phyloP scores from a whole-genome alignment of 2,329 filamentous ascomycete genomes.

The Sphaerostilbella broomeana region DNA sequence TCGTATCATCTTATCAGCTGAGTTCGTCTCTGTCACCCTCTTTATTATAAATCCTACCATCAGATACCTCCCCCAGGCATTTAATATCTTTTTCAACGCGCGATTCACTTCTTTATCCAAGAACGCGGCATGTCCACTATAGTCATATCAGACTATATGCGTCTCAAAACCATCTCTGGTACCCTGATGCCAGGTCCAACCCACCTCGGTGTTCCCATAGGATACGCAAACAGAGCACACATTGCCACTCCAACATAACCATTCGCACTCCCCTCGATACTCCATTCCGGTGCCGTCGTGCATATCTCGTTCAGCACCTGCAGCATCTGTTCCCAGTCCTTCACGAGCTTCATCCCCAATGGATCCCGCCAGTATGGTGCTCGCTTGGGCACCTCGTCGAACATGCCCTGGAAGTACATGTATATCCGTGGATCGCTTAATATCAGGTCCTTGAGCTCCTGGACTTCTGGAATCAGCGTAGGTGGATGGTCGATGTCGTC shows the following conservation, averaged over 20 bases:
- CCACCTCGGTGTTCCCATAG: constrained; percentile 48
- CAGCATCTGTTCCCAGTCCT: constrained; percentile 61
- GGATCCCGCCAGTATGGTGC: constrained; percentile 55
- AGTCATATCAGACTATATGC: constrained; percentile 4
- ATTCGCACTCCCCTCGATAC: constrained; percentile 42
- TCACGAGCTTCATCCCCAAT: constrained; percentile 55
- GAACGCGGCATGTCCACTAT: constrained; percentile 46
- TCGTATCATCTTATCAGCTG: background rate
- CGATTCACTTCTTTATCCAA: constrained; percentile 48
- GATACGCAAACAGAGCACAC: constrained; percentile 47
- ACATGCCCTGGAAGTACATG: constrained; percentile 64
- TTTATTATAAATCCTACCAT: constrained; percentile 27
- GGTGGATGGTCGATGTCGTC: constrained; percentile 46
- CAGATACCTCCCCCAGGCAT: constrained; percentile 51
- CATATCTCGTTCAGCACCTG: constrained; percentile 57
- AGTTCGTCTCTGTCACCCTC: background rate
- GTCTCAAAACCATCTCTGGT: background rate
- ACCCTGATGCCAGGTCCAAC: constrained; percentile 4
- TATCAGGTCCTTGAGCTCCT: constrained; percentile 61
- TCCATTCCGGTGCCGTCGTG: constrained; percentile 45
- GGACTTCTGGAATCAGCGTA: constrained; percentile 50
- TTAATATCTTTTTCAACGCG: constrained; percentile 47
- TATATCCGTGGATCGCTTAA: constrained; percentile 57
- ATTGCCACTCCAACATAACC: constrained; percentile 52
- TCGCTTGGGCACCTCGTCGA: constrained; percentile 41